phyloP scores from a whole-genome alignment of 768 basidiomycete genomes.

The Lenzites betulinus region DNA sequence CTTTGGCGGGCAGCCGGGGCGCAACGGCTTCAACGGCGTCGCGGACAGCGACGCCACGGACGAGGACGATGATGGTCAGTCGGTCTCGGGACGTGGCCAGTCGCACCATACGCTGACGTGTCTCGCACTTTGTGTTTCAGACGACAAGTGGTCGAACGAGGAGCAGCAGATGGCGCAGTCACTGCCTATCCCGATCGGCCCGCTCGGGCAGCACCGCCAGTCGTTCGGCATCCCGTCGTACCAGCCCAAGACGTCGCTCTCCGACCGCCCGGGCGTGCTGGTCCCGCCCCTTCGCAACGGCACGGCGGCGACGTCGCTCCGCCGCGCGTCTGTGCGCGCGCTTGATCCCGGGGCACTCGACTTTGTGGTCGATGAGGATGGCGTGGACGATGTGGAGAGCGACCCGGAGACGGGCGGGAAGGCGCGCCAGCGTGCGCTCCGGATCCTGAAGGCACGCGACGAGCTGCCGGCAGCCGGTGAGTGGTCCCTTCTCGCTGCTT shows the following conservation, averaged over 20 bases:
- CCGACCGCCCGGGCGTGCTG: slow-evolving; percentile 38
- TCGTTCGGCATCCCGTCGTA: slow-evolving; percentile 58
- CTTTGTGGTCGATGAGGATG: slow-evolving; percentile 56
- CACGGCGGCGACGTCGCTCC: slow-evolving; percentile 49
- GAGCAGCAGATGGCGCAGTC: slow-evolving; percentile 47
- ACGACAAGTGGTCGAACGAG: slow-evolving; percentile 16
- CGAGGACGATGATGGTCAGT: slow-evolving; percentile 17
- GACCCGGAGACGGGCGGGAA: slow-evolving; percentile 47
- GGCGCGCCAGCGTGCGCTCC: slow-evolving; percentile 55
- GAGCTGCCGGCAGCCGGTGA: slow-evolving; percentile 51
- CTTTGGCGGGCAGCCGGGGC: slow-evolving; percentile 9
- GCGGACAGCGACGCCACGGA: slow-evolving; percentile 20
- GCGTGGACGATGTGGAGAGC: slow-evolving; percentile 38
- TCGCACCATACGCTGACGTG: background rate
- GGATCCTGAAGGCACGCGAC: slow-evolving; percentile 70
- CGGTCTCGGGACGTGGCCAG: background rate
- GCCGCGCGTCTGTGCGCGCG: slow-evolving; percentile 55
- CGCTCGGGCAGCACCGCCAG: slow-evolving; percentile 36
- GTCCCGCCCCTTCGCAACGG: slow-evolving; percentile 31
- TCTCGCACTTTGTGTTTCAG: background rate
- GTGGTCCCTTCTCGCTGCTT: background rate
- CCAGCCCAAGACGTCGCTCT: slow-evolving; percentile 50
- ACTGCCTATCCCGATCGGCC: slow-evolving; percentile 61
- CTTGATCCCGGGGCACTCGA: slow-evolving; percentile 74
- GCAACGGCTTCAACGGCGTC: slow-evolving; percentile 4